phyloP scores from a whole-genome alignment of 2,329 filamentous ascomycete species.

The Colletotrichum cuscutae region DNA sequence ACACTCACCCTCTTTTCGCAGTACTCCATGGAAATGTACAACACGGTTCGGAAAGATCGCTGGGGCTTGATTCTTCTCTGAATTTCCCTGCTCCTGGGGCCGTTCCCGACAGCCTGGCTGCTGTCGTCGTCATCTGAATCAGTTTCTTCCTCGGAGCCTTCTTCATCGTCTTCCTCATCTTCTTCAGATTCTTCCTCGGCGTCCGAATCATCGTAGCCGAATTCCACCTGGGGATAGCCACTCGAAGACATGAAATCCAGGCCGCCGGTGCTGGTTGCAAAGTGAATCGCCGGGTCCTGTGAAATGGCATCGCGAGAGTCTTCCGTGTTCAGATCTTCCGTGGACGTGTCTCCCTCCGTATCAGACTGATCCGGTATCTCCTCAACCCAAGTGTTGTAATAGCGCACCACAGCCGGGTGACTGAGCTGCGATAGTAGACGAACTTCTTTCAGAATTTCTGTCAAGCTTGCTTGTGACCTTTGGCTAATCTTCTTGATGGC shows the following conservation, averaged over 20 bases:
- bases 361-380: slow-evolving; percentile 66
- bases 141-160: slow-evolving; percentile 57
- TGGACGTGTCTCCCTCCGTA: slow-evolving; percentile 67
- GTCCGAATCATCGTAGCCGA: slow-evolving; percentile 70
- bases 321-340: slow-evolving; percentile 51
- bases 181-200: slow-evolving; percentile 48
- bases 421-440: slow-evolving; percentile 91
- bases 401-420: slow-evolving; percentile 86
- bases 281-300: slow-evolving; percentile 63
- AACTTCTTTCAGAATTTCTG: slow-evolving; percentile 86
- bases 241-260: slow-evolving; percentile 94
- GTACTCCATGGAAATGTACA: slow-evolving; percentile 99
- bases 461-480: slow-evolving; percentile 80
- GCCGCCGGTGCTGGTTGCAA: slow-evolving; percentile 79
- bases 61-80: slow-evolving; percentile 46
- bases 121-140: slow-evolving; percentile 47
- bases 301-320: slow-evolving; percentile 52
- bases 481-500: slow-evolving; percentile 97
- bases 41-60: slow-evolving; percentile 72
- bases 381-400: slow-evolving; percentile 96
- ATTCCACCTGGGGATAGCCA: slow-evolving; percentile 80
- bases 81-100: slow-evolving; percentile 29
- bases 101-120: slow-evolving; percentile 36
- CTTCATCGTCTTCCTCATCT: slow-evolving; percentile 49
- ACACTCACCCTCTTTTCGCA: slow-evolving; percentile 83